These are phyloP conservation scores for Leishmania arabica DNA, from an alignment of 208 protist genomes.

Conservation along the genomic window DNA sequence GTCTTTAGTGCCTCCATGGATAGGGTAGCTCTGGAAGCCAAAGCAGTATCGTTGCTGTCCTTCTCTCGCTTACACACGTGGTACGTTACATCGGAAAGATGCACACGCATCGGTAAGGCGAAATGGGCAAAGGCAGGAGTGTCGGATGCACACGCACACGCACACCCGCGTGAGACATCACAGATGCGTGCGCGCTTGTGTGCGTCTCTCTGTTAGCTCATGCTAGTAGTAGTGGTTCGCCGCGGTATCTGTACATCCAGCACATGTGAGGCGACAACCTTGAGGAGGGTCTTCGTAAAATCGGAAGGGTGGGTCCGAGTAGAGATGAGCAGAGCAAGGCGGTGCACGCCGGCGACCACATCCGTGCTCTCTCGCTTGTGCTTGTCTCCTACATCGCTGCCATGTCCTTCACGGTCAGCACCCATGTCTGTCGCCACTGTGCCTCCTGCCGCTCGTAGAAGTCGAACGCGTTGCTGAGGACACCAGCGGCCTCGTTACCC, in stretches of 20 bases:
- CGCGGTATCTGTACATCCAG: constrained; percentile 5
- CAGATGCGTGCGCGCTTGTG: neutral
- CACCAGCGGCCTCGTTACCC: constrained; percentile 40
- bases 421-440: constrained; percentile 65
- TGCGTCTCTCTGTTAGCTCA: neutral
- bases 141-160: neutral
- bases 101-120: neutral
- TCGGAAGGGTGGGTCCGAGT: neutral
- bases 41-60: neutral
- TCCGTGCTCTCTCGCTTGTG: neutral
- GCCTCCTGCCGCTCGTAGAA: constrained; percentile 58
- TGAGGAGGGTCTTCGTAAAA: neutral
- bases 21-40: neutral
- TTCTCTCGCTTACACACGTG: neutral
- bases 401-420: constrained; percentile 51
- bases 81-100: neutral
- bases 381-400: constrained; percentile 5
- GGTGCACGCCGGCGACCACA: neutral
- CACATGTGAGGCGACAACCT: neutral
- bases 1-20: neutral
- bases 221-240: neutral
- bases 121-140: neutral
- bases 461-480: constrained; percentile 50
- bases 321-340: neutral
- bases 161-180: neutral